Conservation (phyloP, 495 filamentous ascomycete species). For the Penicillium canescens region DNA sequence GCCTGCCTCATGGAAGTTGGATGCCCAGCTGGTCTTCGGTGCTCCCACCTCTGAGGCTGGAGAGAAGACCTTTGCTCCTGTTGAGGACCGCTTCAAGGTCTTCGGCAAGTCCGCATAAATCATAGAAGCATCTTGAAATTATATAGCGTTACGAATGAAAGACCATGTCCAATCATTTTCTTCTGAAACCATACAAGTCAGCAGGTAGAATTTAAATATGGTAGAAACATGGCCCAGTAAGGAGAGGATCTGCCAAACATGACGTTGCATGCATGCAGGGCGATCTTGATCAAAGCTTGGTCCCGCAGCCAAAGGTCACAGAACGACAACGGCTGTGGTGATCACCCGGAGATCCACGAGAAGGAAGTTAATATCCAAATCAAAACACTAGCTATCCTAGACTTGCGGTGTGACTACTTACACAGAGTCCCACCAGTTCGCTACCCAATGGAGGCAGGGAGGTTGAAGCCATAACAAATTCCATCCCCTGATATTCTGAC, state of each 20-base stretch:
- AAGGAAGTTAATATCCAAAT: too few relatives aligned
- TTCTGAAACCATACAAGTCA: too few relatives aligned
- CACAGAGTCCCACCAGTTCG: not conserved
- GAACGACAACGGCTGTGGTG: not conserved
- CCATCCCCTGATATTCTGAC: not conserved
- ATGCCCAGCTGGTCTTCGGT: slow-evolving; percentile 55
- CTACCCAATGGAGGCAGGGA: not conserved
- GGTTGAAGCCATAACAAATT: not conserved
- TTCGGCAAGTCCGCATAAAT: slow-evolving; percentile 33
- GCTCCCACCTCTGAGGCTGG: slow-evolving; percentile 30
- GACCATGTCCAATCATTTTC: not conserved
- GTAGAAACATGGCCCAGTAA: not conserved
- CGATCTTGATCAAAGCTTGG: slow-evolving; percentile 3
- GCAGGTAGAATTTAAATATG: too few relatives aligned
- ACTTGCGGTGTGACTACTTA: too few relatives aligned
- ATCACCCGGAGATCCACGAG: too few relatives aligned
- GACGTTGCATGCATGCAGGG: slow-evolving; percentile 2
- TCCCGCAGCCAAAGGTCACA: not conserved
- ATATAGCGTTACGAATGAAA: slow-evolving; percentile 9
- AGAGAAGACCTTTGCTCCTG: slow-evolving; percentile 38
- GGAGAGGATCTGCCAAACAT: not conserved
- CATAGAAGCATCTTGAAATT: not conserved
- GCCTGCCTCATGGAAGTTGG: slow-evolving; percentile 46
- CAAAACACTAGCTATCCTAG: too few relatives aligned
- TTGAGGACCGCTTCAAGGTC: slow-evolving; percentile 46